Evolutionary conservation across 805 yeast species (phyloP).

Genomic region (Komagataella kurtzmanii): DNA sequence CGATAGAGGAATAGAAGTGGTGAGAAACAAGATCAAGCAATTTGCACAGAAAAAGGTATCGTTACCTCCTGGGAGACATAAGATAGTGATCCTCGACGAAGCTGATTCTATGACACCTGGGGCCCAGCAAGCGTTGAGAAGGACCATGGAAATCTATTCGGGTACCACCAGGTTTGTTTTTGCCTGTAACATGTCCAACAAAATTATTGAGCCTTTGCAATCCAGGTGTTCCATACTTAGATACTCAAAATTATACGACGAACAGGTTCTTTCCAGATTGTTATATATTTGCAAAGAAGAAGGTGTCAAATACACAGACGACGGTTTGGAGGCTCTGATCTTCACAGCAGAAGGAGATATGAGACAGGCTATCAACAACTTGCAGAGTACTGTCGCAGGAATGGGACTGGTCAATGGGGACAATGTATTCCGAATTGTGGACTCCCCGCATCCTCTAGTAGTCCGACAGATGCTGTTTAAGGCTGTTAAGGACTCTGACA

Average conservation of each 20-base stretch:
- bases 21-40: conserved; percentile 83
- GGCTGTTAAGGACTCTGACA: conserved; percentile 21
- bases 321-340: conserved; percentile 83
- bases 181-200: conserved; percentile 90
- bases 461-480: conserved; percentile 57
- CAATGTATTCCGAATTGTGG: conserved; percentile 90
- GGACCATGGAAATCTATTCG: conserved; percentile 94
- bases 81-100: conserved; percentile 86
- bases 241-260: conserved; percentile 69
- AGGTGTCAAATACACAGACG: conserved; percentile 66
- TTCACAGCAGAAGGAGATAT: conserved; percentile 97
- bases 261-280: conserved; percentile 68
- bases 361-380: conserved; percentile 94
- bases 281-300: conserved; percentile 60
- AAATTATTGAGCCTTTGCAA: conserved; percentile 93
- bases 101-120: conserved; percentile 97
- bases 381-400: conserved; percentile 91
- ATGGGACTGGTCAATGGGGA: conserved; percentile 84
- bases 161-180: conserved; percentile 95
- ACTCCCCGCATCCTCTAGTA: conserved; percentile 88
- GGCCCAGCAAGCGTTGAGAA: conserved; percentile 86
- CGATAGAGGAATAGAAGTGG: conserved; percentile 95
- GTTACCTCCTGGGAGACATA: conserved; percentile 82
- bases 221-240: conserved; percentile 92
- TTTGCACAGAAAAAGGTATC: conserved; percentile 91